Evolutionary conservation across 768 basidiomycete species (phyloP), one percentile per base, ranked within the genome.

Genomic region (Mycena maculata): DNA sequence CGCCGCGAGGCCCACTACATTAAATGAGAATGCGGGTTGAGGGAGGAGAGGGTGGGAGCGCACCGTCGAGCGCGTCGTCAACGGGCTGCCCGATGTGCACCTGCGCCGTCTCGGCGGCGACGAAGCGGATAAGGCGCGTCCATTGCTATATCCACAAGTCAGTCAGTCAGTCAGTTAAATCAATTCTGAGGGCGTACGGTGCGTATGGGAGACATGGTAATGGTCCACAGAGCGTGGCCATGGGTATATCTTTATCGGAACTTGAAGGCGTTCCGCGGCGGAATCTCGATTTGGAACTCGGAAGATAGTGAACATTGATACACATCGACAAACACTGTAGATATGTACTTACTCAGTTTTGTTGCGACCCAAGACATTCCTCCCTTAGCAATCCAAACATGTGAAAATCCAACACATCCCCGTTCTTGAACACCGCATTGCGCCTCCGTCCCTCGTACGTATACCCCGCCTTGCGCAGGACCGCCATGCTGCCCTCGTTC

Each of bases 21-120:
- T 13, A n/a, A 1, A n/a, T 50, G 11, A 64, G 27, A 45, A 20
- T 25, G 27, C 15, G 25, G 11, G 11, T 13, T 47, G 9, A 5
- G 18, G 60, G 22, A 18, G 38, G 56, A 44, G 20, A 25, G 23
- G 2, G 5, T 18, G 45, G 38, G 48, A 20, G 13, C 80, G 59
- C 69, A 89, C 92, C 87, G 72, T 94, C 93, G 38, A 92, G 82
- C 42, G 76, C 77, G 3, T 87, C 67, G 72, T 94, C 89, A 20
- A 92, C 81, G 0, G 93, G 93, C 78, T 95, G 86, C 36, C 93
- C 93, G 66, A 93, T 84, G 71, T 94, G 93, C 27, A 94, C 84
- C 58, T 86, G 82, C 8, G 85, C 83, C 0, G 92, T 93, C 80
- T 94, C 93, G 16, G 80, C 84, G 39, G 55, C 55, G 30, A 39